Percentiles rank a stretch among this genome's conserved stretches.
These are phyloP conservation scores for Lactarius psammicola DNA, from an alignment of 768 basidiomycete genomes.

Conservation along the genomic window DNA sequence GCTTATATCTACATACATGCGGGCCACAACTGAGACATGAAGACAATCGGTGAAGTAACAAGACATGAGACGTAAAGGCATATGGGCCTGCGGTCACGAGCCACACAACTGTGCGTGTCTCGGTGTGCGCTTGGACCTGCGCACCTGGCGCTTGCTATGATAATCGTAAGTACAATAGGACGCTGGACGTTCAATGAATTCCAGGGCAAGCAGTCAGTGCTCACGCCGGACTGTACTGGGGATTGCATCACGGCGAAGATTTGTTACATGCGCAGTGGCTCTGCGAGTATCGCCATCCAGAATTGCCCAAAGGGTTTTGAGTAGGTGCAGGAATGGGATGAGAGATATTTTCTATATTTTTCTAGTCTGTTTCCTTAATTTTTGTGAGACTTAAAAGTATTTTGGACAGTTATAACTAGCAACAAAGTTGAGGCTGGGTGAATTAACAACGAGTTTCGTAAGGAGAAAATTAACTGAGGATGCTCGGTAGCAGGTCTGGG, in stretches of 20 bases:
- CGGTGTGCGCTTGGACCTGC: too few species aligned
- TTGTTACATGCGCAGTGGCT: slow-evolving; percentile 76
- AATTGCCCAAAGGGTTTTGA: slow-evolving; percentile 66
- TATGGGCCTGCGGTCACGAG: too few species aligned
- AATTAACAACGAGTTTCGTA: neutral
- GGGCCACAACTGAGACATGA: too few species aligned
- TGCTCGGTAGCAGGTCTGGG: too few species aligned
- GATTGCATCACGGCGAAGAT: slow-evolving; percentile 66
- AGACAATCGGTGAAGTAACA: too few species aligned
- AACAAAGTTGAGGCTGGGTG: neutral
- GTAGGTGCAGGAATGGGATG: slow-evolving; percentile 47
- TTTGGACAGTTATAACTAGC: neutral
- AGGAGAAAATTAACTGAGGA: neutral
- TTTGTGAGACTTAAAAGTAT: neutral
- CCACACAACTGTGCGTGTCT: too few species aligned
- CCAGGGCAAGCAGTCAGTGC: slow-evolving; percentile 68
- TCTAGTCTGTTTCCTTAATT: neutral
- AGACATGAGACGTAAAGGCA: too few species aligned
- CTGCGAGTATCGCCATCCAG: slow-evolving; percentile 54
- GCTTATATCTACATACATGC: too few species aligned
- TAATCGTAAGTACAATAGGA: too few species aligned
- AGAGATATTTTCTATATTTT: neutral
- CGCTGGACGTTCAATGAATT: slow-evolving; percentile 66
- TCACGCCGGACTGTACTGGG: slow-evolving; percentile 53
- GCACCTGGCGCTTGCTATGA: too few species aligned